These are phyloP conservation scores for Cucurbita ficifolia DNA, from an alignment of 306 rosid species.

Conservation along the genomic window DNA sequence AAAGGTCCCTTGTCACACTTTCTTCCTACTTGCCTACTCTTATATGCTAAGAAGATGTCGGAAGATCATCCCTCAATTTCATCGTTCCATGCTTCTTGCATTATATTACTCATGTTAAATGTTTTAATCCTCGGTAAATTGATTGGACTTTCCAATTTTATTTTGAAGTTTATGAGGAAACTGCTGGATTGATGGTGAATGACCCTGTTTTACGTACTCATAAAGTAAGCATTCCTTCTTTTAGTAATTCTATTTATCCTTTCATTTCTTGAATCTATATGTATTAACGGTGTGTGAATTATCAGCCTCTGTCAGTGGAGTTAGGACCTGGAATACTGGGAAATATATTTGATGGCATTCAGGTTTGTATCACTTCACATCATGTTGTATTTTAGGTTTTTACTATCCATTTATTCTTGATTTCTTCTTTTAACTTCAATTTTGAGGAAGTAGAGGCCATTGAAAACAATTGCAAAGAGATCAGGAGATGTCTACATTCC, in stretches of 20 bases:
- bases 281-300: constrained; percentile 10
- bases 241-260: neutral
- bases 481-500: constrained; percentile 99
- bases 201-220: constrained; percentile 95
- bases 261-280: constrained; percentile 7
- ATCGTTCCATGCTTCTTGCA: neutral
- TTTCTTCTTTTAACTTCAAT: neutral
- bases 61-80: neutral
- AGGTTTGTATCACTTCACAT: constrained; percentile 38
- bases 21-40: neutral
- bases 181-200: constrained; percentile 87
- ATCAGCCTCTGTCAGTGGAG: constrained; percentile 98
- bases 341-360: constrained; percentile 96
- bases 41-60: neutral
- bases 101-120: neutral
- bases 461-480: constrained; percentile 88
- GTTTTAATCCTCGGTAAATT: neutral
- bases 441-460: constrained; percentile 52
- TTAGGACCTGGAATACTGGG: constrained; percentile 98
- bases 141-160: constrained; percentile 1
- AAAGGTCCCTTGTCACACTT: neutral
- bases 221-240: constrained; percentile 35
- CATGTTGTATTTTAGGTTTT: neutral
- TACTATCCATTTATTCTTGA: neutral
- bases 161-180: constrained; percentile 89